Percentiles rank a stretch among this genome's conserved stretches.
Evolutionary conservation across 345 rosid species (phyloP).

Genomic region (Populus deltoides): DNA sequence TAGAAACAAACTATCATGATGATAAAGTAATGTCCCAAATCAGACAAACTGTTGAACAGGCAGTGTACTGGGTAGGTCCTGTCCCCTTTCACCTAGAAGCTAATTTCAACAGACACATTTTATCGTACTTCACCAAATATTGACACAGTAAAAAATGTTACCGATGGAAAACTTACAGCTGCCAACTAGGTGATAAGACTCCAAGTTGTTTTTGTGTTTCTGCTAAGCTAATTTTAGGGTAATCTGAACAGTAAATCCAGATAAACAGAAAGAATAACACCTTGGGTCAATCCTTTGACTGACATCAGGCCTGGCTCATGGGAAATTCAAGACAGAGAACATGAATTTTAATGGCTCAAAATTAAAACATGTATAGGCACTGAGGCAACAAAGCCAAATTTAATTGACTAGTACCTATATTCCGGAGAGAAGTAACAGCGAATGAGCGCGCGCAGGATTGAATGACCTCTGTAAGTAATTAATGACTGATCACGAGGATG

Average conservation of each 20-base stretch:
- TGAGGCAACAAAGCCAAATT: neutral
- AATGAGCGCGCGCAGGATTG: constrained; percentile 54
- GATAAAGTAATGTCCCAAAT: neutral
- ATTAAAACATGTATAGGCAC: neutral
- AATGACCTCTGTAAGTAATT: constrained; percentile 64
- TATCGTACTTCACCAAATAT: neutral
- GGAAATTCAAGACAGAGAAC: neutral
- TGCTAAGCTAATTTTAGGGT: neutral
- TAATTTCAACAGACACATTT: neutral
- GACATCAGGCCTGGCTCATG: neutral
- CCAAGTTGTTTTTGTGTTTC: neutral
- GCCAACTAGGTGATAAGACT: neutral
- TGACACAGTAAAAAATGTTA: neutral
- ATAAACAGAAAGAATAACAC: neutral
- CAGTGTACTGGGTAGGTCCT: neutral
- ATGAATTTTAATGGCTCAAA: neutral
- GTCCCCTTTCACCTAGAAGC: neutral
- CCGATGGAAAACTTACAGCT: neutral
- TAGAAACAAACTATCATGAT: neutral
- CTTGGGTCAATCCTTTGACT: neutral
- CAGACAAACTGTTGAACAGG: neutral
- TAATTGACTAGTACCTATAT: constrained; percentile 38
- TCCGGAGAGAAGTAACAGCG: constrained; percentile 72
- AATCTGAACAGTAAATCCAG: neutral
- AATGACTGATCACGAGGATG: constrained; percentile 57